Conservation (phyloP, 495 filamentous ascomycete genomes). For the Cryomyces minteri region DNA sequence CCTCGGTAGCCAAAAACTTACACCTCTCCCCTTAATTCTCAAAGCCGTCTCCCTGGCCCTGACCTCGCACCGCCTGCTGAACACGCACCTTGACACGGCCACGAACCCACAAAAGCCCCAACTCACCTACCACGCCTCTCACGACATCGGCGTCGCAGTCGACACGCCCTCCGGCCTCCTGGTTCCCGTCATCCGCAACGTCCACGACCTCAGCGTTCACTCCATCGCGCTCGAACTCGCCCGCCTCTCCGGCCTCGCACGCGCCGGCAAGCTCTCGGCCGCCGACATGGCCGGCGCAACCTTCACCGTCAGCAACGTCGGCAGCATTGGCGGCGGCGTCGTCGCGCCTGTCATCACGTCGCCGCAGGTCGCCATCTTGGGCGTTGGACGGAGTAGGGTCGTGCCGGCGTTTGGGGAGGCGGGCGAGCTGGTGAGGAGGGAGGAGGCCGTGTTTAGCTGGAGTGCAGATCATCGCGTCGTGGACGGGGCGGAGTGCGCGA, state of each 20-base stretch:
- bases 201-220: constrained; percentile 50
- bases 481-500: constrained; percentile 85
- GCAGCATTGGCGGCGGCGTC: constrained; percentile 88
- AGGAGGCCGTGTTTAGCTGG: constrained; percentile 81
- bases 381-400: constrained; percentile 59
- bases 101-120: constrained; percentile 36
- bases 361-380: constrained; percentile 79
- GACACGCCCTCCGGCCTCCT: constrained; percentile 84
- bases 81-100: constrained; percentile 53
- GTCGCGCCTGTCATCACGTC: constrained; percentile 79
- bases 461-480: constrained; percentile 90
- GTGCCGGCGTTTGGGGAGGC: constrained; percentile 44
- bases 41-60: constrained; percentile 84
- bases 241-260: constrained; percentile 53
- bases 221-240: constrained; percentile 60
- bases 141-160: constrained; percentile 94
- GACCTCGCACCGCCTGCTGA: constrained; percentile 65
- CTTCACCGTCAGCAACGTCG: constrained; percentile 92
- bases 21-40: constrained; percentile 84
- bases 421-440: constrained; percentile 38
- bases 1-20: constrained; percentile 35
- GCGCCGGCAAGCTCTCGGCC: constrained; percentile 51
- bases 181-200: constrained; percentile 84
- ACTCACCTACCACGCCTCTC: constrained; percentile 57
- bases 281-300: constrained; percentile 73